Conservation (phyloP, 1,139 yeast species). For the Taphrina flavorubra region DNA sequence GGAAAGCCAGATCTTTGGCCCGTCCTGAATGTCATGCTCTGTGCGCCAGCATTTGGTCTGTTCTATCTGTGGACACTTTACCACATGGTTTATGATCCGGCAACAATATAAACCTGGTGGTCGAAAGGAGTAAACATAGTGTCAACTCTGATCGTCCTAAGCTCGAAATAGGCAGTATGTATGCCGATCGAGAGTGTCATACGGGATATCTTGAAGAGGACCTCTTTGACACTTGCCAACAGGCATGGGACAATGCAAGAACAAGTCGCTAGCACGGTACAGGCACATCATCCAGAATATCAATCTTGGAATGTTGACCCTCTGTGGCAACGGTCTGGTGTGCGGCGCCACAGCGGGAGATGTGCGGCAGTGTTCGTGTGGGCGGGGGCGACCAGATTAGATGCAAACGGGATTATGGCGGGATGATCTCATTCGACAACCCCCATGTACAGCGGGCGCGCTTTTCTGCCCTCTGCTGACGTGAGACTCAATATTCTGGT, state of each 20-base stretch:
- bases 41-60: slow-evolving; percentile 74
- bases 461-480: slow-evolving; percentile 15
- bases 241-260: no score
- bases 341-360: slow-evolving; percentile 11
- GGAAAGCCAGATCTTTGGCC: slow-evolving; percentile 82
- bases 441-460: slow-evolving; percentile 9
- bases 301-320: no score
- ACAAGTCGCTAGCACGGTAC: no score
- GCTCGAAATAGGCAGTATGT: neutral
- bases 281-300: no score
- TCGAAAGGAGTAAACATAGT: neutral
- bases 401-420: slow-evolving; percentile 20
- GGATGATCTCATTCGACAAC: slow-evolving; percentile 22
- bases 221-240: no score
- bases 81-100: slow-evolving; percentile 4
- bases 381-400: slow-evolving; percentile 20
- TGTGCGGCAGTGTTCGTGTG: slow-evolving; percentile 2
- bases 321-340: neutral
- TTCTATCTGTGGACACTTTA: slow-evolving; percentile 65
- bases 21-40: slow-evolving; percentile 70
- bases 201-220: no score
- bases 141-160: neutral
- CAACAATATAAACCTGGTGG: neutral
- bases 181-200: no score
- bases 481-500: neutral